Conservation (phyloP, 2,329 filamentous ascomycete genomes). For the Helotiales sp. region DNA sequence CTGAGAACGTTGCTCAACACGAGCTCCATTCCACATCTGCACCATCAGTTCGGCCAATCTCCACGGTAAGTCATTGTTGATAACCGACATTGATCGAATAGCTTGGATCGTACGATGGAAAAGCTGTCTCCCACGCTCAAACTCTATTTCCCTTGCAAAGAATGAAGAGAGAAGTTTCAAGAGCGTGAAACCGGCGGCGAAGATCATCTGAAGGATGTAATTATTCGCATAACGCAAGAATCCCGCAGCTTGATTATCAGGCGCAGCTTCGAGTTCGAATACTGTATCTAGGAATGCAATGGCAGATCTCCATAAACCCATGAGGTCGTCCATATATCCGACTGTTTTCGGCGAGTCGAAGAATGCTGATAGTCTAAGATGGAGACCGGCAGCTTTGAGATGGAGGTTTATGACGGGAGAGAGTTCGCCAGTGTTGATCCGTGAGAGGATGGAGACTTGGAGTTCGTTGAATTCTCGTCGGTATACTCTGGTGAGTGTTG, state of each 20-base stretch:
- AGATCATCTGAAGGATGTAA: constrained; percentile 82
- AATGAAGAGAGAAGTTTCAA: constrained; percentile 78
- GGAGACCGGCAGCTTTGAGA: constrained; percentile 70
- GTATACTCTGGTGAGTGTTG: constrained; percentile 66
- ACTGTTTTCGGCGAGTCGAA: constrained; percentile 75
- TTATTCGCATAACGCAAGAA: constrained; percentile 68
- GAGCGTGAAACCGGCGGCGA: constrained; percentile 76
- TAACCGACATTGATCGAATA: constrained; percentile 71
- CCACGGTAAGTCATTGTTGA: constrained; percentile 77
- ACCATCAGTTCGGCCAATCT: constrained; percentile 82
- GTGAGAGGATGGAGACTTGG: constrained; percentile 59
- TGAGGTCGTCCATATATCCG: constrained; percentile 72
- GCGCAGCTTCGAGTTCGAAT: constrained; percentile 54
- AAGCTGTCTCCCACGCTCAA: constrained; percentile 63
- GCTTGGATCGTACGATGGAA: constrained; percentile 71
- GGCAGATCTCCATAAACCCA: constrained; percentile 73
- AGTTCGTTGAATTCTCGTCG: constrained; percentile 65
- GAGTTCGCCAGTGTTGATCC: constrained; percentile 48
- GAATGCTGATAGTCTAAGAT: constrained; percentile 76
- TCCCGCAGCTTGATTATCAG: constrained; percentile 40
- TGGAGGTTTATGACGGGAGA: constrained; percentile 64
- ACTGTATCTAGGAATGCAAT: constrained; percentile 64
- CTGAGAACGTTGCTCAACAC: constrained; percentile 36
- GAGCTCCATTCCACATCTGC: constrained; percentile 74
- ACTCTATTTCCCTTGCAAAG: constrained; percentile 72